These are phyloP conservation scores for Boletus reticulatus DNA, from an alignment of 768 basidiomycete genomes.

Conservation along the genomic window DNA sequence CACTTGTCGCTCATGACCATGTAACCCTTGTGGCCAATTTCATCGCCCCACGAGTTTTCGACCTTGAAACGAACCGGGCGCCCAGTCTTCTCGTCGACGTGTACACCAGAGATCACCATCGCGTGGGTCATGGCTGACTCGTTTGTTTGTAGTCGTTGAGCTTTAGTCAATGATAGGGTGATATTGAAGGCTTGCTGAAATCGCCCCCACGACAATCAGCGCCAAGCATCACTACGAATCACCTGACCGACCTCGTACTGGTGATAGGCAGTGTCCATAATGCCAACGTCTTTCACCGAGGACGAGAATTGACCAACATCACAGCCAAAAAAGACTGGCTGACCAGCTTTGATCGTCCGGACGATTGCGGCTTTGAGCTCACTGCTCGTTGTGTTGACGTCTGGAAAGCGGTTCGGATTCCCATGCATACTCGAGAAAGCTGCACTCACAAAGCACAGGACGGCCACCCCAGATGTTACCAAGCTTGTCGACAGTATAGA, in stretches of 20 bases:
- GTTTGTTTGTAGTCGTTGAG: slow-evolving; percentile 74
- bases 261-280: slow-evolving; percentile 85
- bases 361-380: slow-evolving; percentile 82
- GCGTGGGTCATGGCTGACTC: slow-evolving; percentile 96
- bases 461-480: slow-evolving; percentile 91
- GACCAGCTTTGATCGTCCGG: slow-evolving; percentile 82
- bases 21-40: slow-evolving; percentile 77
- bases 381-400: slow-evolving; percentile 85
- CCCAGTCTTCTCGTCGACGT: slow-evolving; percentile 68
- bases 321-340: slow-evolving; percentile 94
- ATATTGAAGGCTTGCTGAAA: slow-evolving; percentile 79
- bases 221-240: background rate
- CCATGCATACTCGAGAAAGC: background rate
- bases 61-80: slow-evolving; percentile 90
- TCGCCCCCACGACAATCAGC: slow-evolving; percentile 3
- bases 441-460: slow-evolving; percentile 70
- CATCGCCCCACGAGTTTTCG: slow-evolving; percentile 93
- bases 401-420: slow-evolving; percentile 35
- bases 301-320: slow-evolving; percentile 91
- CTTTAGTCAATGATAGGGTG: slow-evolving; percentile 76
- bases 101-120: slow-evolving; percentile 84
- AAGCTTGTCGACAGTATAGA: slow-evolving; percentile 90
- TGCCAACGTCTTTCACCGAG: slow-evolving; percentile 50
- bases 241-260: slow-evolving; percentile 63
- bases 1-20: slow-evolving; percentile 91